Percentiles rank a stretch among this genome's conserved stretches.
These are phyloP conservation scores for Larix kaempferi DNA, from an alignment of 75 land plant genomes.

Conservation along the genomic window DNA sequence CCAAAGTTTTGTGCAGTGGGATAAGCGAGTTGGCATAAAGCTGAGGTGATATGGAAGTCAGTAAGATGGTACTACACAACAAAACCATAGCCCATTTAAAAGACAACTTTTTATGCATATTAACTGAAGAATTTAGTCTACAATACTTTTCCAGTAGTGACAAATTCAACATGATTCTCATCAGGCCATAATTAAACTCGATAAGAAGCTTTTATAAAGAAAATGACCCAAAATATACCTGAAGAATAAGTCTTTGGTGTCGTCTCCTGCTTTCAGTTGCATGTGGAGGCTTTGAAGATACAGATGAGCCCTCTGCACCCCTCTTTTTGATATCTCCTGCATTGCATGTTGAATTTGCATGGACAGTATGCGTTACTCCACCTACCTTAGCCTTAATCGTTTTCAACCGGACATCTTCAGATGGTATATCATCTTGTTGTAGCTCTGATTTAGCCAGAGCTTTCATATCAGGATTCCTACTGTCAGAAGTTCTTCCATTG, in stretches of 20 bases:
- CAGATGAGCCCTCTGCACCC: conserved; percentile 6
- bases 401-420: conserved; percentile 29
- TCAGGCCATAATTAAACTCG: neutral
- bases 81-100: no score
- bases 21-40: no score
- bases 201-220: neutral
- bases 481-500: neutral
- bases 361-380: conserved; percentile 58
- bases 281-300: neutral
- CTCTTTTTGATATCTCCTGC: conserved; percentile 11
- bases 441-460: neutral
- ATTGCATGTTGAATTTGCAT: neutral
- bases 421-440: neutral
- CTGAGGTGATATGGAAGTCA: no score
- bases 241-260: conserved; percentile 30
- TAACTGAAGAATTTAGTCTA: no score
- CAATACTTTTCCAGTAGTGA: no score
- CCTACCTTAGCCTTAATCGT: conserved; percentile 47
- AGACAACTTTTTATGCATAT: no score
- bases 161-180: no score
- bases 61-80: no score
- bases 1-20: no score
- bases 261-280: neutral
- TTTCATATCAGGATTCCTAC: neutral
- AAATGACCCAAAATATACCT: conserved; percentile 25